Conservation (phyloP, 306 rosid genomes). For the Rubus parviflorus region DNA sequence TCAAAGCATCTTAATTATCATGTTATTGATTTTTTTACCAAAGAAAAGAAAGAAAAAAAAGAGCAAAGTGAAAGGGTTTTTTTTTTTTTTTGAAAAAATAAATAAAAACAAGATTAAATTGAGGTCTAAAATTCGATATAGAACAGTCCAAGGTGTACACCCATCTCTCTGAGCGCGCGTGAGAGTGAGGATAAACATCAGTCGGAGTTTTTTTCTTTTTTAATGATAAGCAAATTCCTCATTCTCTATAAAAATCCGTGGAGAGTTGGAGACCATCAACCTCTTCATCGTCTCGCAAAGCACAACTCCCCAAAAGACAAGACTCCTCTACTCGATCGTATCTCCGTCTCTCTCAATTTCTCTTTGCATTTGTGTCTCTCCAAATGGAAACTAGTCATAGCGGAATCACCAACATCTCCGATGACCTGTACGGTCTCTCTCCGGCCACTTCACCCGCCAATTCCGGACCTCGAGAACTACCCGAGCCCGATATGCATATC, state of each 20-base stretch:
- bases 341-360: conserved; percentile 2
- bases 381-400: conserved; percentile 24
- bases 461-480: conserved; percentile 30
- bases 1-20: no score
- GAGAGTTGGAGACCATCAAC: not conserved
- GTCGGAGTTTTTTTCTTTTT: not conserved
- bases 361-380: not conserved
- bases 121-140: not conserved
- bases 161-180: conserved; percentile 4
- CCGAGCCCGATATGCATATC: conserved; percentile 72
- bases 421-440: conserved; percentile 17
- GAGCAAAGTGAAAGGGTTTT: no score
- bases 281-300: not conserved
- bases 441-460: not conserved
- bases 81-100: no score
- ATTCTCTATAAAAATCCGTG: conserved; percentile 15
- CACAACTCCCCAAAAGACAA: no score
- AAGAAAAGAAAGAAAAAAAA: no score
- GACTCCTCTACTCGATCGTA: not conserved
- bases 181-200: not conserved
- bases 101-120: no score
- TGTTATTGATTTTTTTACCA: no score
- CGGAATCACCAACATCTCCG: not conserved
- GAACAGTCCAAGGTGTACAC: not conserved
- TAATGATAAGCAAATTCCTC: not conserved